Conservation (phyloP, 164 flowering plant genomes). For the Berberis vulgaris region DNA sequence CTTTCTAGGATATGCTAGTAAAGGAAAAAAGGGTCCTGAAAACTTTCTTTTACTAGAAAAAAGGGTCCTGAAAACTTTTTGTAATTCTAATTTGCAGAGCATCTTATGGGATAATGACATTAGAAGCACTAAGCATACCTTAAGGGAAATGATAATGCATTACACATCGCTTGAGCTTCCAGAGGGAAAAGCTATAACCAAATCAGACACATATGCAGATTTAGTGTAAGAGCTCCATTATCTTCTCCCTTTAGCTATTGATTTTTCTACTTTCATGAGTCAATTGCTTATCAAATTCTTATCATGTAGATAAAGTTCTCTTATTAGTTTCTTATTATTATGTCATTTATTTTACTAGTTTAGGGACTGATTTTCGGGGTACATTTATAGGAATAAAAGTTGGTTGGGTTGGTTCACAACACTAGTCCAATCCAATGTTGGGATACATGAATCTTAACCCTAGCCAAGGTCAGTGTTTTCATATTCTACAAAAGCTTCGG, state of each 20-base stretch:
- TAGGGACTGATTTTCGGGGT: neutral
- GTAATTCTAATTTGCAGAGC: constrained; percentile 41
- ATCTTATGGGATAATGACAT: constrained; percentile 87
- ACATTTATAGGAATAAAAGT: neutral
- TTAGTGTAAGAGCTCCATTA: constrained; percentile 52
- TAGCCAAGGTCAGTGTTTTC: neutral
- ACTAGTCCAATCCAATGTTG: neutral
- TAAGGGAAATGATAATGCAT: constrained; percentile 78
- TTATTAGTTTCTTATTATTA: neutral
- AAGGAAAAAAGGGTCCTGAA: constrained; percentile 2
- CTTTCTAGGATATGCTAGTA: constrained; percentile 1
- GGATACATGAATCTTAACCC: neutral
- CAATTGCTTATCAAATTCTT: neutral
- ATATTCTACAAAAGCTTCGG: too few species aligned
- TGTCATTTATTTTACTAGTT: neutral
- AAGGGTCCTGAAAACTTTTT: neutral
- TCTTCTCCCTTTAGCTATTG: too few species aligned
- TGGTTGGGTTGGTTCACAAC: neutral
- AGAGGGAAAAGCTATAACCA: constrained; percentile 72
- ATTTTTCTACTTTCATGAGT: neutral
- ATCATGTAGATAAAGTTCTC: too few species aligned
- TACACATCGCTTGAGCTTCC: constrained; percentile 63
- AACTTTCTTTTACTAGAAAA: neutral
- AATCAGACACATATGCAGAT: constrained; percentile 57
- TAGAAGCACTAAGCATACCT: constrained; percentile 77